Conservation (phyloP, 2,329 filamentous ascomycete genomes). For the Penicillium hordei region DNA sequence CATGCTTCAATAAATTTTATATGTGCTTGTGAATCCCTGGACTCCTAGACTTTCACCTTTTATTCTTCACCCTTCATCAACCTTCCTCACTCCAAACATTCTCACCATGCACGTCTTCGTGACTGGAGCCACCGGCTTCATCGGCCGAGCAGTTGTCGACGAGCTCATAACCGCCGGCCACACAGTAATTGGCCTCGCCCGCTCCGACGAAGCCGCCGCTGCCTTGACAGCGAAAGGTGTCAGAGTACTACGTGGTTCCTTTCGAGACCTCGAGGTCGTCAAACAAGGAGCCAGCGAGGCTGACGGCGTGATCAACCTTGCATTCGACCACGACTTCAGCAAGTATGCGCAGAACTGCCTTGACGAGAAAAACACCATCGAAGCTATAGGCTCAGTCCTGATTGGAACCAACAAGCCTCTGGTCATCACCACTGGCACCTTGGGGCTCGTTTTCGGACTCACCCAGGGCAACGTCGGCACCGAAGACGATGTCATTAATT, state of each 20-base stretch:
- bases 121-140: slow-evolving; percentile 48
- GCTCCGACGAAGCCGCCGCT: slow-evolving; percentile 32
- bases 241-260: slow-evolving; percentile 34
- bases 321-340: slow-evolving; percentile 46
- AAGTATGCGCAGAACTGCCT: slow-evolving; percentile 30
- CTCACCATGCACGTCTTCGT: slow-evolving; percentile 21
- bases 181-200: slow-evolving; percentile 44
- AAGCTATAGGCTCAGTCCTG: slow-evolving; percentile 37
- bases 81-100: not conserved
- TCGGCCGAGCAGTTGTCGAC: slow-evolving; percentile 42
- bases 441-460: slow-evolving; percentile 22
- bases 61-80: not conserved
- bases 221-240: slow-evolving; percentile 35
- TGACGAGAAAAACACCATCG: slow-evolving; percentile 38
- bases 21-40: not conserved
- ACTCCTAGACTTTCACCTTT: not conserved
- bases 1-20: not conserved
- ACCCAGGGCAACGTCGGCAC: slow-evolving; percentile 25
- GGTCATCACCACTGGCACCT: slow-evolving; percentile 40
- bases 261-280: slow-evolving; percentile 39
- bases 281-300: slow-evolving; percentile 31
- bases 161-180: slow-evolving; percentile 44
- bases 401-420: slow-evolving; percentile 36
- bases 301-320: slow-evolving; percentile 46
- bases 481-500: slow-evolving; percentile 31